These are phyloP conservation scores for Salix koriyanagi DNA, from an alignment of 345 rosid genomes.

Conservation along the genomic window DNA sequence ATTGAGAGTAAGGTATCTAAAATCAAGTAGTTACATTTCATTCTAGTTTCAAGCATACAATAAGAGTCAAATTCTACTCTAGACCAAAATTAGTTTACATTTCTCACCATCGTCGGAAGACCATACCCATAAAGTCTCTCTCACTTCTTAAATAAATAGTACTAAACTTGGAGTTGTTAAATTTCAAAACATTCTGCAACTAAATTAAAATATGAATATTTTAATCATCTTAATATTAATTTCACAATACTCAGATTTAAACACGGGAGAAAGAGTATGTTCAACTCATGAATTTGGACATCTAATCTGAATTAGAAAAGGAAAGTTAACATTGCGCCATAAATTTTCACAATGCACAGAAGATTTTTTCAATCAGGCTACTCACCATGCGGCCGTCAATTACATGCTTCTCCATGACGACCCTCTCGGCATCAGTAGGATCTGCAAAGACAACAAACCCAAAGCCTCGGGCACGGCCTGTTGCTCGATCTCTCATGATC, in stretches of 20 bases:
- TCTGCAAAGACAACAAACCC: slow-evolving; percentile 88
- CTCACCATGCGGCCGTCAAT: slow-evolving; percentile 92
- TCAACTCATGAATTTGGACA: background rate
- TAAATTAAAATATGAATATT: background rate
- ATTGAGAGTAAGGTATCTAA: slow-evolving; percentile 4
- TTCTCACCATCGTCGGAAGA: no score
- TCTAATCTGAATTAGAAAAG: background rate
- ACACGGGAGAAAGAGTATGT: background rate
- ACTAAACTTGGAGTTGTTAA: background rate
- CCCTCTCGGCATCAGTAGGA: slow-evolving; percentile 89
- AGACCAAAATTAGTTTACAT: slow-evolving; percentile 7
- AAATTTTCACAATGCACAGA: slow-evolving; percentile 10
- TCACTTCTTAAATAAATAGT: background rate
- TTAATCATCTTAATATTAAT: background rate
- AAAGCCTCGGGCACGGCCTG: slow-evolving; percentile 95
- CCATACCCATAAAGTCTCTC: background rate
- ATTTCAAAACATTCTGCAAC: background rate
- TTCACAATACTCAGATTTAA: background rate
- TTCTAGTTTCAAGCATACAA: background rate
- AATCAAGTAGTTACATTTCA: slow-evolving; percentile 13
- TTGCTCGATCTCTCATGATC: slow-evolving; percentile 95
- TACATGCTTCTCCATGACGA: slow-evolving; percentile 85
- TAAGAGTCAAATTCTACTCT: background rate
- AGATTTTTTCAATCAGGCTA: slow-evolving; percentile 18
- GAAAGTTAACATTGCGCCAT: background rate